These are phyloP conservation scores for Monilinia fructicola DNA, from an alignment of 2,329 filamentous ascomycete genomes.

Conservation along the genomic window DNA sequence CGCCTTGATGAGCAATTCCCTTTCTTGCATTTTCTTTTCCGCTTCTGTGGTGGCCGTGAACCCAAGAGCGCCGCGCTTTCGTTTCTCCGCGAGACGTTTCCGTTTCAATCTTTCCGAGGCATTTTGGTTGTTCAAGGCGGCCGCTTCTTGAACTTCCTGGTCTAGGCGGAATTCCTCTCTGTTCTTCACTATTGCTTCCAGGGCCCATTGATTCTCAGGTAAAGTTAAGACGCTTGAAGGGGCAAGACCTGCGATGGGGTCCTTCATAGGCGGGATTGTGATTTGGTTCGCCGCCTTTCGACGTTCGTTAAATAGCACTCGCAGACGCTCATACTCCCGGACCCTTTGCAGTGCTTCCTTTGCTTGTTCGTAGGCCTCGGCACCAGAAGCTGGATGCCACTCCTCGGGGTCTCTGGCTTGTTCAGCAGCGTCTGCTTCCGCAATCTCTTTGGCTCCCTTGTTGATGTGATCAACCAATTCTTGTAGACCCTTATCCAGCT, in stretches of 20 bases:
- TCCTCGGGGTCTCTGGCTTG: background rate
- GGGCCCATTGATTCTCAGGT: conserved; percentile 4
- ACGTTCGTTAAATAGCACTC: background rate
- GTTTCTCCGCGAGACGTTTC: background rate
- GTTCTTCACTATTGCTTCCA: conserved; percentile 6
- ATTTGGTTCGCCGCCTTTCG: background rate
- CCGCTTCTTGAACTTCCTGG: background rate
- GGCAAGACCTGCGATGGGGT: conserved; percentile 9
- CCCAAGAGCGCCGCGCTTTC: background rate
- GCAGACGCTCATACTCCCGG: conserved; percentile 8
- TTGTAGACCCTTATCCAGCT: background rate
- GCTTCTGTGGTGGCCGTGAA: conserved; percentile 6
- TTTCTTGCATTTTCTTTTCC: background rate
- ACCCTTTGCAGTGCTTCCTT: background rate
- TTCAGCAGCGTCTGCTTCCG: background rate
- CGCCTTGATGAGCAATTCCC: background rate
- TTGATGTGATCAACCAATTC: conserved; percentile 7
- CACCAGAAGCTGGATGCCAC: conserved; percentile 1
- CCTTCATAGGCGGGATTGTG: background rate
- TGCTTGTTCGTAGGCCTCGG: background rate
- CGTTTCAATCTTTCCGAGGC: conserved; percentile 14
- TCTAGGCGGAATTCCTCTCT: background rate
- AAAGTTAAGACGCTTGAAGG: background rate
- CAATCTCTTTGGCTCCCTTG: background rate
- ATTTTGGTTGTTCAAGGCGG: background rate